A percentile compares a stretch with the other conserved stretches of the same genome.
Conservation (phyloP, 345 rosid species). For the Geranium brycei region DNA sequence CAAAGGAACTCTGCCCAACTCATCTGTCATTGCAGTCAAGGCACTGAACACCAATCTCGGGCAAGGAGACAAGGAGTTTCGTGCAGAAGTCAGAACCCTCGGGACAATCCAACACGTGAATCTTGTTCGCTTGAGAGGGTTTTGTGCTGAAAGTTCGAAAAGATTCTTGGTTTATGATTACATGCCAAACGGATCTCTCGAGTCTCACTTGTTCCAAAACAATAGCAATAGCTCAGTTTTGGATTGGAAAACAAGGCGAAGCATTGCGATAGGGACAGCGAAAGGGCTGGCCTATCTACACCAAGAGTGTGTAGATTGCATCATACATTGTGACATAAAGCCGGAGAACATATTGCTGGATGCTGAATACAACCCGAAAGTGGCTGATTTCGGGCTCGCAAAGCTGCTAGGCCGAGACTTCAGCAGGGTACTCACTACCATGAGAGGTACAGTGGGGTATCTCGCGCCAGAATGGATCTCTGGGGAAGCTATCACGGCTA, state of each 20-base stretch:
- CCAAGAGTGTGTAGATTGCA: slow-evolving; percentile 78
- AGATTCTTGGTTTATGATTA: slow-evolving; percentile 79
- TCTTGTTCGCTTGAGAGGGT: slow-evolving; percentile 84
- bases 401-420: slow-evolving; percentile 87
- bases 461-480: slow-evolving; percentile 96
- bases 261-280: slow-evolving; percentile 79
- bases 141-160: slow-evolving; percentile 72
- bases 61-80: slow-evolving; percentile 86
- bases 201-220: slow-evolving; percentile 72
- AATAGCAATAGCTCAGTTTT: slow-evolving; percentile 29
- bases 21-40: slow-evolving; percentile 74
- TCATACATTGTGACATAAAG: slow-evolving; percentile 84
- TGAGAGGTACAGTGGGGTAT: slow-evolving; percentile 87
- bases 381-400: slow-evolving; percentile 92
- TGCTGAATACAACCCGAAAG: slow-evolving; percentile 63
- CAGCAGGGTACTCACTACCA: slow-evolving; percentile 82
- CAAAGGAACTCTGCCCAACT: slow-evolving; percentile 59
- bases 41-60: slow-evolving; percentile 74
- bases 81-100: slow-evolving; percentile 87
- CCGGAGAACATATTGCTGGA: slow-evolving; percentile 89
- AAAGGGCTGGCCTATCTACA: slow-evolving; percentile 92
- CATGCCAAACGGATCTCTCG: slow-evolving; percentile 75
- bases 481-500: slow-evolving; percentile 81
- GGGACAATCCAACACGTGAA: slow-evolving; percentile 90
- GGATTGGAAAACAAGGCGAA: slow-evolving; percentile 76